Percentiles rank a stretch among this genome's conserved stretches.
Evolutionary conservation across 805 yeast genomes (phyloP).

Genomic region (Zygosaccharomyces kombuchaensis): DNA sequence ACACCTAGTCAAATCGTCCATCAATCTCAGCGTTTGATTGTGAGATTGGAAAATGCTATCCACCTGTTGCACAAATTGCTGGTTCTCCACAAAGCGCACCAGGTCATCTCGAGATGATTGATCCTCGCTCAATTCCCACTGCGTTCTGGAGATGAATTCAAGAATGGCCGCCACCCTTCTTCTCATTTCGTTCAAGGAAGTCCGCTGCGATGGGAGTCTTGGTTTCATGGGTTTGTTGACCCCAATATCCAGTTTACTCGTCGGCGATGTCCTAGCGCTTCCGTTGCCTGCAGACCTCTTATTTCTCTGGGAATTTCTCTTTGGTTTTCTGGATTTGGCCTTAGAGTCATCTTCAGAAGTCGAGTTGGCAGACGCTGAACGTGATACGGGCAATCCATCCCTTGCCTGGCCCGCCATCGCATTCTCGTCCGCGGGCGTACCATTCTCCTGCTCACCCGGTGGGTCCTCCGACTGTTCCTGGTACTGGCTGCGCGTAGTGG

Average conservation of each 20-base stretch:
- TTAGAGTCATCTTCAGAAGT: slow-evolving; percentile 13
- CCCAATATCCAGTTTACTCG: slow-evolving; percentile 38
- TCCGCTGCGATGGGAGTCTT: slow-evolving; percentile 70
- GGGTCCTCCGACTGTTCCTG: neutral
- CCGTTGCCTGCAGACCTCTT: slow-evolving; percentile 21
- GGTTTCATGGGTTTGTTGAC: slow-evolving; percentile 76
- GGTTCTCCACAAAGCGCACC: slow-evolving; percentile 44
- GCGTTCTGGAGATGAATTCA: slow-evolving; percentile 87
- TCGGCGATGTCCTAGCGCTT: slow-evolving; percentile 7
- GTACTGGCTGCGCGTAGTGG: slow-evolving; percentile 6
- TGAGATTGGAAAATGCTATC: slow-evolving; percentile 46
- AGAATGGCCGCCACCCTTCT: slow-evolving; percentile 83
- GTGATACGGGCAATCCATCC: slow-evolving; percentile 1
- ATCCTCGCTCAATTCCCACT: slow-evolving; percentile 74
- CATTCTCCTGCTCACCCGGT: neutral
- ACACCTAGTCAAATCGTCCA: slow-evolving; percentile 71
- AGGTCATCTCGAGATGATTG: slow-evolving; percentile 53
- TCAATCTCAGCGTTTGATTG: slow-evolving; percentile 54
- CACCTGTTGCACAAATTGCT: slow-evolving; percentile 36
- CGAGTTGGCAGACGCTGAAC: slow-evolving; percentile 13
- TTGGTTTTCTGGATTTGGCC: slow-evolving; percentile 8
- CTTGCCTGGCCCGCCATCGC: neutral
- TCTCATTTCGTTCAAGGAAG: slow-evolving; percentile 77
- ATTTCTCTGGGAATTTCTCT: slow-evolving; percentile 17
- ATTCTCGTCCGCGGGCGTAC: neutral